phyloP scores from a whole-genome alignment of 2,329 filamentous ascomycete species.

The Ceratocystis colombiana region DNA sequence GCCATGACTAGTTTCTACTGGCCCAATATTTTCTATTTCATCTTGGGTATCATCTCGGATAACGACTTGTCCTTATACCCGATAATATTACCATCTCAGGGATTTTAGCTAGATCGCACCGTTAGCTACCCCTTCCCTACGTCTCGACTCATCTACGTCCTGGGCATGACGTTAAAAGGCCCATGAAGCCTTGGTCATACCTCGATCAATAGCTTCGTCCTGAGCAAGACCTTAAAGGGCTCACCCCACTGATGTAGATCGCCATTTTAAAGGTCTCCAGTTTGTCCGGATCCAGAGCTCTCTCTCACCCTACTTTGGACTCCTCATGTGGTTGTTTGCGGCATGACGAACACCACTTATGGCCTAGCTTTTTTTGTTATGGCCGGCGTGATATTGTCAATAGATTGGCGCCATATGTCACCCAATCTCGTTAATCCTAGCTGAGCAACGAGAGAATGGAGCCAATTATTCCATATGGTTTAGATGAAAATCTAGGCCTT shows the following conservation, averaged over 20 bases:
- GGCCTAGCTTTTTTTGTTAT: not conserved
- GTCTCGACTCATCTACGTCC: constrained; percentile 29
- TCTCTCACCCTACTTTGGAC: not conserved
- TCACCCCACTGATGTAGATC: constrained; percentile 19
- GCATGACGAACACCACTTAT: constrained; percentile 3
- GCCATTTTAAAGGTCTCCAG: constrained; percentile 22
- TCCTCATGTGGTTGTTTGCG: constrained; percentile 8
- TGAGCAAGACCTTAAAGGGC: constrained; percentile 17
- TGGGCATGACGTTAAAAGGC: constrained; percentile 38
- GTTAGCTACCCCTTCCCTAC: not conserved
- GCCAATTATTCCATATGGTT: not conserved
- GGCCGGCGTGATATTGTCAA: constrained; percentile 1
- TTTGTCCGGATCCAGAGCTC: constrained; percentile 13
- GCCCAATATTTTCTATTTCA: not conserved
- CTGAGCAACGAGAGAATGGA: too few relatives aligned
- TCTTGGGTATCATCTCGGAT: not conserved
- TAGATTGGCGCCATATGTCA: not conserved
- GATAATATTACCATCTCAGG: not conserved
- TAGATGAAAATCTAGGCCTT: not conserved
- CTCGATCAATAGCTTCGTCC: constrained; percentile 15
- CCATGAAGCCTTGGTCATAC: constrained; percentile 22
- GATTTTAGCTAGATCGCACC: not conserved
- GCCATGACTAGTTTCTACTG: not conserved
- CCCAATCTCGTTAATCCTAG: not conserved
- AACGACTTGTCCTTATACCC: not conserved